These are phyloP conservation scores for Davidsoniella virescens DNA, from an alignment of 2,329 filamentous ascomycete genomes.

Conservation along the genomic window DNA sequence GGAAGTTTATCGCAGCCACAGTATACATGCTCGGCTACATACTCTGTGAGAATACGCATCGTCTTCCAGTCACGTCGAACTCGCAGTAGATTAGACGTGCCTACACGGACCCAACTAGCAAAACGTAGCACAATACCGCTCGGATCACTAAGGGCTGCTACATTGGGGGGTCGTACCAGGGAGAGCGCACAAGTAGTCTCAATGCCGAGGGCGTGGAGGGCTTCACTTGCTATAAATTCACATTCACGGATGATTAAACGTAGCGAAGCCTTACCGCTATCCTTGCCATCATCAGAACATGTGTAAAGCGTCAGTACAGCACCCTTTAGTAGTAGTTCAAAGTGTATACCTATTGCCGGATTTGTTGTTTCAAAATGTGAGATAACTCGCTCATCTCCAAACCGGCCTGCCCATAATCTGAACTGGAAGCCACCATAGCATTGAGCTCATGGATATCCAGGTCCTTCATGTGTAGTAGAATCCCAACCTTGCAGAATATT, in stretches of 20 bases:
- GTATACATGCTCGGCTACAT: conserved; percentile 76
- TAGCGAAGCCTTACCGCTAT: conserved; percentile 79
- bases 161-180: conserved; percentile 58
- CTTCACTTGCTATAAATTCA: conserved; percentile 82
- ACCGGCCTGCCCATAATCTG: conserved; percentile 86
- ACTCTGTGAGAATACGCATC: conserved; percentile 60
- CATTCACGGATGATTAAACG: conserved; percentile 87
- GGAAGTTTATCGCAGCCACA: conserved; percentile 77
- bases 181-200: conserved; percentile 77
- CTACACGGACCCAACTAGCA: conserved; percentile 80
- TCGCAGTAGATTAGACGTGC: conserved; percentile 88
- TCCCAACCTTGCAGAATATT: conserved; percentile 72
- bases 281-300: conserved; percentile 91
- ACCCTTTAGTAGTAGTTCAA: conserved; percentile 89
- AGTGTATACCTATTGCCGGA: conserved; percentile 50
- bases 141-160: conserved; percentile 65
- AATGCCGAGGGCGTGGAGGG: conserved; percentile 68
- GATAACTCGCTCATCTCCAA: conserved; percentile 88
- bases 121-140: conserved; percentile 88
- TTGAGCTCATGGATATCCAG: conserved; percentile 89
- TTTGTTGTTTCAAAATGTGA: conserved; percentile 84
- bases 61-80: conserved; percentile 63
- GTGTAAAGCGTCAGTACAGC: conserved; percentile 89
- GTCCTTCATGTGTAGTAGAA: conserved; percentile 42
- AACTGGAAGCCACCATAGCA: conserved; percentile 79